Conservation (phyloP, 768 basidiomycete genomes). For the Naganishia kalamii region DNA sequence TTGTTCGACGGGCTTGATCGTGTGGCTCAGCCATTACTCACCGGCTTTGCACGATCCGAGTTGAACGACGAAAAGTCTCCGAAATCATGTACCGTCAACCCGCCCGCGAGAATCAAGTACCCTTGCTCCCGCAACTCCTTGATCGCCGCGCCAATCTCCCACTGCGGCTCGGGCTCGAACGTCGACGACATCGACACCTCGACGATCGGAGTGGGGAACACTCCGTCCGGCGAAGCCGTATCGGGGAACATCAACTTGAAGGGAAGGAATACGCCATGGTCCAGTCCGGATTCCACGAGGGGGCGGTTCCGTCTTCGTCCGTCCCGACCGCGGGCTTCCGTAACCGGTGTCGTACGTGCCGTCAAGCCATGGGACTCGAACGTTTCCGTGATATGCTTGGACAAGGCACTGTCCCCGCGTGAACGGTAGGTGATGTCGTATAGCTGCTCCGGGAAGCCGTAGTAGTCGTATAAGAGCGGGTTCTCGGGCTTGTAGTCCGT, state of each 20-base stretch:
- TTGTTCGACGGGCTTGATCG: not conserved
- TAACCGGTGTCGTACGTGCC: constrained; percentile 53
- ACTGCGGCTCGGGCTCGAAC: constrained; percentile 13
- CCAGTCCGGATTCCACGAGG: constrained; percentile 56
- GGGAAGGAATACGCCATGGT: constrained; percentile 75
- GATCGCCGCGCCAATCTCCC: constrained; percentile 14
- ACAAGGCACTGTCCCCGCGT: constrained; percentile 56
- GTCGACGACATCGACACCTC: constrained; percentile 51
- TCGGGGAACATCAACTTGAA: constrained; percentile 64
- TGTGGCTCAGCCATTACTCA: not conserved
- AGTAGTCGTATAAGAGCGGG: constrained; percentile 69
- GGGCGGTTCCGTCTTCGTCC: constrained; percentile 54
- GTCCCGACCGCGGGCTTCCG: constrained; percentile 60
- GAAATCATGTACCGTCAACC: constrained; percentile 19
- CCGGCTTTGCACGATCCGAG: constrained; percentile 9
- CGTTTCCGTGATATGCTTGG: constrained; percentile 58
- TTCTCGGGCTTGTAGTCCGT: constrained; percentile 72
- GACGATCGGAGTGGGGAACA: constrained; percentile 61
- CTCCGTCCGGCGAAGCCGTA: constrained; percentile 51
- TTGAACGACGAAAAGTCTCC: constrained; percentile 18
- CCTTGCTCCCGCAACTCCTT: constrained; percentile 12
- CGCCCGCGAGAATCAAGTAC: constrained; percentile 13
- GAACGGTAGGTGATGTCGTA: constrained; percentile 64
- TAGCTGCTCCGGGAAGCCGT: constrained; percentile 55
- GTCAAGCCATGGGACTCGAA: constrained; percentile 57